A percentile compares a stretch with the other conserved stretches of the same genome.
Conservation (phyloP, 1,284 basidiomycete species). For the Cutaneotrichosporon curvatum region DNA sequence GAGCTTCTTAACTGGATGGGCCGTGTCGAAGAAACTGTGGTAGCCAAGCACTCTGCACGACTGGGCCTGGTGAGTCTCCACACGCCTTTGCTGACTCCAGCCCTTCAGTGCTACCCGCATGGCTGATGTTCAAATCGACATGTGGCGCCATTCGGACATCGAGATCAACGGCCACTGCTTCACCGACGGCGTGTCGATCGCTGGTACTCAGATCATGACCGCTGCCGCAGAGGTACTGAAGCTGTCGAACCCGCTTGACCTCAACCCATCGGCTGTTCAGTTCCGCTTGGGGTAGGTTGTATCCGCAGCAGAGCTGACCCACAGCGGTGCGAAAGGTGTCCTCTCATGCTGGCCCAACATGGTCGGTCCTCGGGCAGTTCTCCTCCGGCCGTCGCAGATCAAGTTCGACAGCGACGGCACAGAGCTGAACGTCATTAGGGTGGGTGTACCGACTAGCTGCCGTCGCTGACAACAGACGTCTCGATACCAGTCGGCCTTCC, state of each 20-base stretch:
- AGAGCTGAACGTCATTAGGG: constrained; percentile 39
- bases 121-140: constrained; percentile 24
- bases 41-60: constrained; percentile 43
- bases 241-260: constrained; percentile 21
- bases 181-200: constrained; percentile 43
- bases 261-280: constrained; percentile 41
- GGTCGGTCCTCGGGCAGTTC: constrained; percentile 25
- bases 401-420: constrained; percentile 38
- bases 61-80: constrained; percentile 34
- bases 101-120: constrained; percentile 38
- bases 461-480: constrained; percentile 28
- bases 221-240: constrained; percentile 37
- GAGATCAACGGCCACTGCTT: constrained; percentile 30
- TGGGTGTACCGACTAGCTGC: constrained; percentile 11
- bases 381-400: constrained; percentile 36
- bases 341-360: constrained; percentile 38
- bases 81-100: constrained; percentile 5
- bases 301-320: constrained; percentile 5
- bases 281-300: constrained; percentile 38
- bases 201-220: constrained; percentile 32
- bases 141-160: constrained; percentile 3
- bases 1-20: constrained; percentile 38
- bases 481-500: constrained; percentile 41
- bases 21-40: constrained; percentile 36
- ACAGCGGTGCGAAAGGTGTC: constrained; percentile 45